Percentiles rank a stretch among this genome's conserved stretches.
phyloP scores from a whole-genome alignment of 2,329 filamentous ascomycete species.

The Clonostachys rhizophaga region DNA sequence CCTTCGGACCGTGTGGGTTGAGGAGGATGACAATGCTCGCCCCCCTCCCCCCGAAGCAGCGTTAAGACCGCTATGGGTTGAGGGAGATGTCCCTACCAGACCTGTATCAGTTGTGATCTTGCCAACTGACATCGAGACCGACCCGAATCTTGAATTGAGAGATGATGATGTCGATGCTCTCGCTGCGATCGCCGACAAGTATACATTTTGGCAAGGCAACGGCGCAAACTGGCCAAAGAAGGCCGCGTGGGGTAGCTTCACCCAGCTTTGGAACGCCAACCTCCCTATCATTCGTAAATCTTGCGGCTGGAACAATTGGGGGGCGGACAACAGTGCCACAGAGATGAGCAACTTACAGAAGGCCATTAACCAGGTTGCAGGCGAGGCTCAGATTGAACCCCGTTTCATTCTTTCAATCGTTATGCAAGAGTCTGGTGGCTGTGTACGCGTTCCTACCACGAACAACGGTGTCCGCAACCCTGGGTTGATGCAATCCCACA shows the following conservation, averaged over 20 bases:
- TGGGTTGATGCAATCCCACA: slow-evolving; percentile 10
- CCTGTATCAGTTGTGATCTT: too few relatives aligned
- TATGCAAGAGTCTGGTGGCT: slow-evolving; percentile 19
- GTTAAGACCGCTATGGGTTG: too few relatives aligned
- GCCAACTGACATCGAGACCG: too few relatives aligned
- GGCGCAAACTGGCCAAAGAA: slow-evolving; percentile 10
- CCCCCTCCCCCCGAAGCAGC: too few relatives aligned
- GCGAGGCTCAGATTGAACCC: slow-evolving; percentile 6
- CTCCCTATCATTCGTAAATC: slow-evolving; percentile 4
- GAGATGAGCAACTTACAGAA: slow-evolving; percentile 7
- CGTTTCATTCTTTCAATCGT: slow-evolving; percentile 18
- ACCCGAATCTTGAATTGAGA: too few relatives aligned
- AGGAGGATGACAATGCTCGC: too few relatives aligned
- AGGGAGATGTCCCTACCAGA: too few relatives aligned
- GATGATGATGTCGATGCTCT: too few relatives aligned
- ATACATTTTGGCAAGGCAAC: slow-evolving; percentile 8
- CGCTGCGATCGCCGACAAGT: slow-evolving; percentile 6
- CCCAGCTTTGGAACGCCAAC: slow-evolving; percentile 8
- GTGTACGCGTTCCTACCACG: slow-evolving; percentile 8
- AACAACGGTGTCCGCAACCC: slow-evolving; percentile 11
- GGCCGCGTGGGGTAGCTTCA: slow-evolving; percentile 5
- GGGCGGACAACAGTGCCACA: slow-evolving; percentile 5
- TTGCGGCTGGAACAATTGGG: slow-evolving; percentile 10
- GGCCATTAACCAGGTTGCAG: slow-evolving; percentile 7
- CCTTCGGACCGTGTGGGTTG: too few relatives aligned